Evolutionary conservation across 495 filamentous ascomycete species (phyloP).

Genomic region (Acidiella bohemica): DNA sequence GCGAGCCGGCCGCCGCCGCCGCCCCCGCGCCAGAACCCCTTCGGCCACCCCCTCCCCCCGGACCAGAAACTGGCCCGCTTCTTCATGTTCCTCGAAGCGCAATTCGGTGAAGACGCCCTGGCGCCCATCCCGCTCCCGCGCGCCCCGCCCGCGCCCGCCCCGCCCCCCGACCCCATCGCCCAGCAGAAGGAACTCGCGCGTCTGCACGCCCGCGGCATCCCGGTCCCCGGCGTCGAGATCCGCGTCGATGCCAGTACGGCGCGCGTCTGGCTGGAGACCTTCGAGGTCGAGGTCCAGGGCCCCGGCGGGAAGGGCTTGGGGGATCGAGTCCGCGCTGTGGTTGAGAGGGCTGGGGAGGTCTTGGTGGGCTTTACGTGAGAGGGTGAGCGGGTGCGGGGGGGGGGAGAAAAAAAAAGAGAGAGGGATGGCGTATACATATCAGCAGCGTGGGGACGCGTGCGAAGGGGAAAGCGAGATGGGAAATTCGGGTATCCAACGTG

Average conservation of each 20-base stretch:
- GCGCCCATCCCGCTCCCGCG: slow-evolving; percentile 59
- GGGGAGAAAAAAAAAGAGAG: too few species aligned
- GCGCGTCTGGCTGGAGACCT: slow-evolving; percentile 75
- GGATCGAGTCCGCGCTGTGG: slow-evolving; percentile 72
- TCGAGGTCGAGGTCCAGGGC: slow-evolving; percentile 89
- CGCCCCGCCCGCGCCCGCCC: slow-evolving; percentile 23
- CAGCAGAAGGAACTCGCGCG: slow-evolving; percentile 46
- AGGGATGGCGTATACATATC: too few species aligned
- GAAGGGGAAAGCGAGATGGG: too few species aligned
- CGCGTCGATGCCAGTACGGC: slow-evolving; percentile 73
- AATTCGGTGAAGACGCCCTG: slow-evolving; percentile 72
- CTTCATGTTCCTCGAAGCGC: slow-evolving; percentile 90
- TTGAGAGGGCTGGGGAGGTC: slow-evolving; percentile 85
- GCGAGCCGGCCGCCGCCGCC: slow-evolving; percentile 19
- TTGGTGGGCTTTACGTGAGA: too few species aligned
- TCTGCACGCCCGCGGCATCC: slow-evolving; percentile 67
- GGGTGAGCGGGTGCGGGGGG: too few species aligned
- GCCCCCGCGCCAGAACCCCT: slow-evolving; percentile 20
- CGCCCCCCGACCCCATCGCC: slow-evolving; percentile 17
- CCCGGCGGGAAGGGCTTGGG: slow-evolving; percentile 52
- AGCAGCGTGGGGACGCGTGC: too few species aligned
- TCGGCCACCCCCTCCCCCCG: slow-evolving; percentile 57
- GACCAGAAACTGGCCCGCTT: slow-evolving; percentile 67
- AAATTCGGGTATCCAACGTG: too few species aligned
- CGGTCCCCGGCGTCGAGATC: slow-evolving; percentile 78